Conservation (phyloP, 257 asterid genomes). For the Rauvolfia tetraphylla region DNA sequence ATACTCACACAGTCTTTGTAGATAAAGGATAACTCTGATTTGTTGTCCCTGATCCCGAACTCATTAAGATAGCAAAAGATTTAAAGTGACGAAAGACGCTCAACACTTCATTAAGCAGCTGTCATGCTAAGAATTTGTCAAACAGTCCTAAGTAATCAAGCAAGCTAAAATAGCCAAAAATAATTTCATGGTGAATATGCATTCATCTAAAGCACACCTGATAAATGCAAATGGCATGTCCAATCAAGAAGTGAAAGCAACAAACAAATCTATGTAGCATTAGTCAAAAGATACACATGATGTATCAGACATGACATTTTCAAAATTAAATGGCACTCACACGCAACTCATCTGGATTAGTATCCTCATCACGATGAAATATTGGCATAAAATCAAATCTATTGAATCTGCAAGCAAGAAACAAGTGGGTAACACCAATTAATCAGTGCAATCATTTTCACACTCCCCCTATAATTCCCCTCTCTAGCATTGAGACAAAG, state of each 20-base stretch:
- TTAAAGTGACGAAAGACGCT: background rate
- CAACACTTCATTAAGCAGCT: background rate
- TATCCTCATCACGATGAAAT: slow-evolving; percentile 79
- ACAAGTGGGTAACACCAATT: slow-evolving; percentile 20
- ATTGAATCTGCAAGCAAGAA: slow-evolving; percentile 68
- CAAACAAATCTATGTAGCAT: background rate
- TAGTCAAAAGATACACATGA: slow-evolving; percentile 8
- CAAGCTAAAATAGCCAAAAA: background rate
- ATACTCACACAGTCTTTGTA: background rate
- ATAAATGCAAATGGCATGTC: background rate
- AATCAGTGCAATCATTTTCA: slow-evolving; percentile 9
- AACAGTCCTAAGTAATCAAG: background rate
- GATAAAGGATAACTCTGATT: background rate
- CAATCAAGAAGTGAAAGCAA: background rate
- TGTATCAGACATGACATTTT: background rate
- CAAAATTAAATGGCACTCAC: slow-evolving; percentile 45
- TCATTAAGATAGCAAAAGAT: background rate
- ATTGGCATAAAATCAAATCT: slow-evolving; percentile 87
- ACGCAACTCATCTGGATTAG: slow-evolving; percentile 86
- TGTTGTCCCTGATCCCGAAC: background rate
- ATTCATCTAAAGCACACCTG: background rate
- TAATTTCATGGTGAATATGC: background rate
- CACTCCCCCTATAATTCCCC: no score
- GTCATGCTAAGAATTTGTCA: background rate
- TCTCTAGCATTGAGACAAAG: no score